Base-by-base conservation (phyloP, 176 grass and related monocot species). In the Saccharum spontaneum region DNA sequence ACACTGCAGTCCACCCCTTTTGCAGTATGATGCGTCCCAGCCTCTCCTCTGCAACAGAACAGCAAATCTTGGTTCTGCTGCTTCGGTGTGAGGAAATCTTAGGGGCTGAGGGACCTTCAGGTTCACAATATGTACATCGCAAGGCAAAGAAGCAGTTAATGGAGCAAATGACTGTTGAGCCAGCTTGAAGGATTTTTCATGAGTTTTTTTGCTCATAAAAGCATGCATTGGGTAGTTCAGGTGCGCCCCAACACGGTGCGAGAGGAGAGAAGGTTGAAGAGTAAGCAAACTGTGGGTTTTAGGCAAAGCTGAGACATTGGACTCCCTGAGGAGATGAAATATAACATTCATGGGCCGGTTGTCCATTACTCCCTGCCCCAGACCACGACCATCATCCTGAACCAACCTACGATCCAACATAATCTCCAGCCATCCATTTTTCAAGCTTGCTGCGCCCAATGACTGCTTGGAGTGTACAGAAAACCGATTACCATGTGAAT, bases 321-420 rank as follows among this genome's bases (percentile, higher is more conserved):
- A 89, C 76, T 98, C 97, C 62, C 43, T 81, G 68, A 98, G 93
- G 75, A 98, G 87, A 83, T 95, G 91, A 89, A 98, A 98, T 71
- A 98, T 75, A 20, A 95, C 84, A 87, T 94, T 94, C 78, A 88
- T 79, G 14, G 97, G 97, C 24, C 66, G 85, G 43, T 98, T 98
- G 83, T 98, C 97, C 90, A 95, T 82, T 76, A 98, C 97, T 78
- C 97, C 97, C 77, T 98, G 97, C 22, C 97, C 97, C 62, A 98
- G 87, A 79, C 97, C 97, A 79, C 91, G 91, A 0, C 97, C 93
- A 86, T 98, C 97, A 73, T 95, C 97, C 61, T 64, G 62, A 70
- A 89, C 88, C 87, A 98, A 74, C 78, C 97, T 92, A 78, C 97
- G 89, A 92, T 98, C 97, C 63, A 98, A 87, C 97, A 98, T 98